phyloP scores from a whole-genome alignment of 2,329 filamentous ascomycete species.

The Bipolaris bicolor region DNA sequence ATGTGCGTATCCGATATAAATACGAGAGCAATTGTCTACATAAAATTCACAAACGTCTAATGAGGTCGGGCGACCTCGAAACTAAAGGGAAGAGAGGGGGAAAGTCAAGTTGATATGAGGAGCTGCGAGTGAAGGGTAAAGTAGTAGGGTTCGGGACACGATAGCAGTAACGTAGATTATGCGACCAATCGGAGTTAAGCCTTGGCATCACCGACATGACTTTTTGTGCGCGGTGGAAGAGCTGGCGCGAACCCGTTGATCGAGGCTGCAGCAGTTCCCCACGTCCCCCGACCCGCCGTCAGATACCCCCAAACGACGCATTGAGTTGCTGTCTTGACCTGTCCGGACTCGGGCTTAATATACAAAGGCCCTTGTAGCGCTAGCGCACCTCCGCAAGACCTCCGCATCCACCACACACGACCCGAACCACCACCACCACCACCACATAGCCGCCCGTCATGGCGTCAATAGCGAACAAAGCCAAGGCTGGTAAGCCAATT shows the following conservation, averaged over 20 bases:
- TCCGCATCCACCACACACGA: conserved; percentile 20
- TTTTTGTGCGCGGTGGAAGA: conserved; percentile 30
- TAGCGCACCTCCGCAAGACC: conserved; percentile 12
- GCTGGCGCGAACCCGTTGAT: conserved; percentile 15
- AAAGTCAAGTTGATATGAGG: conserved; percentile 13
- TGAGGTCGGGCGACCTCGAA: conserved; percentile 9
- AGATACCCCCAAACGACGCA: conserved; percentile 18
- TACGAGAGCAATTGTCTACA: conserved; percentile 20
- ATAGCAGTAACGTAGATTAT: conserved; percentile 31
- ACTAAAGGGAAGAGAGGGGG: conserved; percentile 8
- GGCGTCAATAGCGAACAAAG: conserved; percentile 30
- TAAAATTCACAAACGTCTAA: conserved; percentile 12
- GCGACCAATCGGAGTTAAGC: conserved; percentile 37
- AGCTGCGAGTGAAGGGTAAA: conserved; percentile 13
- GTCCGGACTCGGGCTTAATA: not conserved
- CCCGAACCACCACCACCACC: conserved; percentile 6
- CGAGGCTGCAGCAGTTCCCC: conserved; percentile 13
- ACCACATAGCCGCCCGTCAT: conserved; percentile 21
- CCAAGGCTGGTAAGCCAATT: conserved; percentile 29
- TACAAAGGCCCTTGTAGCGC: conserved; percentile 4
- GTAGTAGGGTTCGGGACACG: conserved; percentile 33
- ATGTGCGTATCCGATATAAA: conserved; percentile 17
- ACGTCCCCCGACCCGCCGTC: conserved; percentile 1
- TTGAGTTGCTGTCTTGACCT: conserved; percentile 25
- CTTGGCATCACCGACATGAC: conserved; percentile 29